phyloP scores from a whole-genome alignment of 768 basidiomycete genomes.

The Tulasnella sp. region DNA sequence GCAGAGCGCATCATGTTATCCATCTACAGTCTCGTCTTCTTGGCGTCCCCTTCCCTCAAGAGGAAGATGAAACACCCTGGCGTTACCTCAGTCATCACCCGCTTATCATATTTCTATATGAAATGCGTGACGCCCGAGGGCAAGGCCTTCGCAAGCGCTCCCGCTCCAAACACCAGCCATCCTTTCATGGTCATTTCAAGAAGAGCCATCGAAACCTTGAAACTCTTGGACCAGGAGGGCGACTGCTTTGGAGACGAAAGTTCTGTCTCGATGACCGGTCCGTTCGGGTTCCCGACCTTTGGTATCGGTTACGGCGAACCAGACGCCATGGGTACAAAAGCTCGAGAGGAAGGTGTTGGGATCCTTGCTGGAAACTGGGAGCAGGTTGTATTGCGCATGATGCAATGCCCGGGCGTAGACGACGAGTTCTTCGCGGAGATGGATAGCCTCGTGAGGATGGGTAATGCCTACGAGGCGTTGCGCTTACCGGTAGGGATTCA shows the following conservation, averaged over 20 bases:
- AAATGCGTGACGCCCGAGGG: conserved; percentile 39
- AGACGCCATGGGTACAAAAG: conserved; percentile 44
- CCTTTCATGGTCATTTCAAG: conserved; percentile 23
- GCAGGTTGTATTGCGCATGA: conserved; percentile 51
- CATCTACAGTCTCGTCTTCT: conserved; percentile 79
- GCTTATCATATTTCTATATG: conserved; percentile 54
- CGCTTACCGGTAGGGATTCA: neutral
- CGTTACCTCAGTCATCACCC: conserved; percentile 56
- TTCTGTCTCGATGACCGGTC: conserved; percentile 32
- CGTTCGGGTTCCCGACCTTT: conserved; percentile 4
- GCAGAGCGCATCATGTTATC: conserved; percentile 67
- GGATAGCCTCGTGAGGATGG: conserved; percentile 66
- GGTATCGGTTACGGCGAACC: conserved; percentile 41
- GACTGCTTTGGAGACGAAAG: conserved; percentile 64
- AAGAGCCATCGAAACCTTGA: conserved; percentile 65
- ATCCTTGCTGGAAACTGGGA: conserved; percentile 63
- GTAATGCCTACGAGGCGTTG: conserved; percentile 17
- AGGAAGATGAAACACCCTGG: conserved; percentile 57
- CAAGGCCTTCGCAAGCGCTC: conserved; percentile 41
- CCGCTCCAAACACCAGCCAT: neutral
- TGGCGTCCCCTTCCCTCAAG: conserved; percentile 68
- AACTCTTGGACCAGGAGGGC: conserved; percentile 61
- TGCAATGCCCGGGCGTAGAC: conserved; percentile 43
- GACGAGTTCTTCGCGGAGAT: conserved; percentile 63
- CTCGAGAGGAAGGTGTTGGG: conserved; percentile 61